A percentile compares a stretch with the other conserved stretches of the same genome.
Conservation (phyloP, 306 rosid species). For the Castanea crenata region DNA sequence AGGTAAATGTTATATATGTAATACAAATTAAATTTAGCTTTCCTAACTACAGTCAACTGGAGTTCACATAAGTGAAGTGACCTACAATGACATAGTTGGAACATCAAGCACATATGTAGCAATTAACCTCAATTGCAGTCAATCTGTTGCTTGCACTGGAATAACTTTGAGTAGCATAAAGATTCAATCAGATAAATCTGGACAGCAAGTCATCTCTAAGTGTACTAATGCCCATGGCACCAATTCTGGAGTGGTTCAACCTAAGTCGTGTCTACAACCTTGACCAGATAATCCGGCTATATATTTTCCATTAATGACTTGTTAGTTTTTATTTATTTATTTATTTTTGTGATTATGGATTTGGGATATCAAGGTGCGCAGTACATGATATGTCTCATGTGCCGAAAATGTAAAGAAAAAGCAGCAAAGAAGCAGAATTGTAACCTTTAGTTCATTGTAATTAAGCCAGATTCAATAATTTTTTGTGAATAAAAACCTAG, state of each 20-base stretch:
- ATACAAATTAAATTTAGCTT: too few relatives aligned
- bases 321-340: too few relatives aligned
- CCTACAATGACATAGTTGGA: constrained; percentile 29
- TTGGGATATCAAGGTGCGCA: too few relatives aligned
- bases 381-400: too few relatives aligned
- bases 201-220: constrained; percentile 16
- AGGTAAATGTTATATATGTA: too few relatives aligned
- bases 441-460: too few relatives aligned
- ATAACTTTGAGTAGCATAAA: constrained; percentile 18
- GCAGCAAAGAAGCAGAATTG: too few relatives aligned
- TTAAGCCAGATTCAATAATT: too few relatives aligned
- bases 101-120: constrained; percentile 33
- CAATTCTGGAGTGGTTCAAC: constrained; percentile 30
- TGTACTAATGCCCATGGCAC: constrained; percentile 37
- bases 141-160: constrained; percentile 31
- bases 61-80: constrained; percentile 28
- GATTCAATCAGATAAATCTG: constrained; percentile 7
- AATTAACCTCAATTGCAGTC: constrained; percentile 32
- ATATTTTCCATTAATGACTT: too few relatives aligned
- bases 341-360: too few relatives aligned
- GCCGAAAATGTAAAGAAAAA: too few relatives aligned
- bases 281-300: background rate
- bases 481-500: background rate
- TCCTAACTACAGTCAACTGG: constrained; percentile 16
- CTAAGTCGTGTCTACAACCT: constrained; percentile 23